Percentiles rank a stretch among this genome's conserved stretches.
These are phyloP conservation scores for Collybia sp. DNA, from an alignment of 768 basidiomycete genomes.

Conservation along the genomic window DNA sequence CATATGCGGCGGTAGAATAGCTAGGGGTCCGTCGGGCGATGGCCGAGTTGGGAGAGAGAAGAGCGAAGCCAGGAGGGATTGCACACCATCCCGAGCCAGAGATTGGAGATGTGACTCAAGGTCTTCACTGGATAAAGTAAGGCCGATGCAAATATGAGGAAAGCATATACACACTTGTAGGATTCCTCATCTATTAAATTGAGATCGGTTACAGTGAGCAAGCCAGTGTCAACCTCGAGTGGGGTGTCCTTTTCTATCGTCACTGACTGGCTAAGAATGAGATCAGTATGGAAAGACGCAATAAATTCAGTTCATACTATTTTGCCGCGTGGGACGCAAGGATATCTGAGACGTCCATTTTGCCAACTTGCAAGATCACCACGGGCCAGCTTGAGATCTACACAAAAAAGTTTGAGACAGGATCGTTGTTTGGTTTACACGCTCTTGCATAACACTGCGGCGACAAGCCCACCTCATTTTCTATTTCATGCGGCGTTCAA, in stretches of 20 bases:
- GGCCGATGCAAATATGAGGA: not conserved
- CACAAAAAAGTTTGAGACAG: constrained; percentile 7
- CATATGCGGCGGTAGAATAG: constrained; percentile 71
- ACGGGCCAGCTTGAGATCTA: constrained; percentile 3
- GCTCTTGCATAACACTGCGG: constrained; percentile 8
- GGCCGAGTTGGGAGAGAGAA: constrained; percentile 77
- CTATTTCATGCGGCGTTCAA: too few relatives aligned
- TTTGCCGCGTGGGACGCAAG: constrained; percentile 70
- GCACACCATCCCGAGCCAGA: constrained; percentile 77
- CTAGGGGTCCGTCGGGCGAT: constrained; percentile 79
- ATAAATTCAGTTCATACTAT: constrained; percentile 41
- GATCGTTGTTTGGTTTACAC: constrained; percentile 13
- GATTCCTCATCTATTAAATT: constrained; percentile 82
- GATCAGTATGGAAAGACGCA: not conserved
- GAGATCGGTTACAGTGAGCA: constrained; percentile 81
- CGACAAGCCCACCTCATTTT: too few relatives aligned
- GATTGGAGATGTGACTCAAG: constrained; percentile 78
- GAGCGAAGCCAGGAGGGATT: constrained; percentile 73
- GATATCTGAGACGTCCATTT: constrained; percentile 81
- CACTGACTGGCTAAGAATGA: constrained; percentile 50
- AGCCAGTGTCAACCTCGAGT: constrained; percentile 76
- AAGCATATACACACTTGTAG: constrained; percentile 57
- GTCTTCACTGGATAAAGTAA: constrained; percentile 46
- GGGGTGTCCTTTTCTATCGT: constrained; percentile 76
- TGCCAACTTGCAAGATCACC: not conserved